Evolutionary conservation across 495 filamentous ascomycete genomes (phyloP).

Genomic region (Aspergillus hancockii): DNA sequence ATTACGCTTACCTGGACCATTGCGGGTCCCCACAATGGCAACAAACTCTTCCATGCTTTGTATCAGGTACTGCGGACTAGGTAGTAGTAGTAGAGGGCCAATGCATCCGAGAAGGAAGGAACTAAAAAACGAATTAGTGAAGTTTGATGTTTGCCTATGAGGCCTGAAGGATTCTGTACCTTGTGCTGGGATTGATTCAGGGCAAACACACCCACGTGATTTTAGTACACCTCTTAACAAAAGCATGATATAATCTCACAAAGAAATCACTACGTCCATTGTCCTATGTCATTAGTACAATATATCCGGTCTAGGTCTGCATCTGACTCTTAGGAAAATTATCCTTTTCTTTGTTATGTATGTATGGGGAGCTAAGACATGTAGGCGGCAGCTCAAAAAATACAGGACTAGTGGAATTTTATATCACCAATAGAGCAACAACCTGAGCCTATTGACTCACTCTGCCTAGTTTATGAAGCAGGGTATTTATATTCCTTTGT

Average conservation of each 20-base stretch:
- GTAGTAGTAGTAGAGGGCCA: too few relatives aligned
- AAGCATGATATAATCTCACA: background rate
- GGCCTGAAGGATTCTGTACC: background rate
- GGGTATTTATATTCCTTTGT: background rate
- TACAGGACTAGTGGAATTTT: background rate
- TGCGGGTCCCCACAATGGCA: too few relatives aligned
- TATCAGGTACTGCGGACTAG: too few relatives aligned
- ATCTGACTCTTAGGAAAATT: background rate
- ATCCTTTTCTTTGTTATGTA: background rate
- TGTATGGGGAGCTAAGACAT: background rate
- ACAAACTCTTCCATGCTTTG: too few relatives aligned
- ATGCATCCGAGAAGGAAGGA: too few relatives aligned
- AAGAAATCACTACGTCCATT: background rate
- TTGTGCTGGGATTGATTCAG: slow-evolving; percentile 7
- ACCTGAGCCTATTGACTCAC: background rate
- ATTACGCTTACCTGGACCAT: too few relatives aligned
- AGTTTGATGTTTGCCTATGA: background rate
- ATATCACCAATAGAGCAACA: background rate
- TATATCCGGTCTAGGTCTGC: background rate
- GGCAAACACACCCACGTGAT: slow-evolving; percentile 19
- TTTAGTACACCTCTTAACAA: background rate
- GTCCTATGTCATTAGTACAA: background rate
- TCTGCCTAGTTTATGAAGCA: background rate
- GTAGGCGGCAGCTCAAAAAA: background rate
- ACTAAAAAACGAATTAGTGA: too few relatives aligned